Evolutionary conservation across 176 grass and related monocot species (phyloP), one percentile per base, ranked within the genome.

Genomic region (Puya raimondii): DNA sequence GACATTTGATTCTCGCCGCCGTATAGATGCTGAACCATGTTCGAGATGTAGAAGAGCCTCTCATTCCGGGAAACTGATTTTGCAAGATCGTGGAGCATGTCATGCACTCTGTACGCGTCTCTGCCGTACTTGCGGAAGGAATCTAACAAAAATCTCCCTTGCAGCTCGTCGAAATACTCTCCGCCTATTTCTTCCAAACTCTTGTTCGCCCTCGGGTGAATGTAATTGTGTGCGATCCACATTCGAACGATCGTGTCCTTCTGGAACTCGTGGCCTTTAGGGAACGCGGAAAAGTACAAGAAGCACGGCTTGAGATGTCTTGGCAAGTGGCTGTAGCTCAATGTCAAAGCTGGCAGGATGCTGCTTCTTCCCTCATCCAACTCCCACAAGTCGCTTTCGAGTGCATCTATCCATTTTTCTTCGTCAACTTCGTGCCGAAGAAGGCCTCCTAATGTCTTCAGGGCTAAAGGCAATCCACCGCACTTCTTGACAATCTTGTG

Each of bases 251-350:
- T 9, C 17, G n/a, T 15, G 10, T 68, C 6, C 9, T 68, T 68
- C 2, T 21, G 16, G 42, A 68, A 68, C 15, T 5, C 0, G 42
- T 68, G 4, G 49, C 49, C 33, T 20, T 68, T 50, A 3, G 66
- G 66, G 18, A 68, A 68, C 66, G 49, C 17, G 5, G 29, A 68
- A 17, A 25, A 50, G 16, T 18, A 21, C 1, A 7, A 7, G 29
- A 68, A 68, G 47, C 66, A 68, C 2, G 66, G 66, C 29, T 68
- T 68, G 0, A 21, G 66, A 68, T 68, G 66, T 49, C 9, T 20
- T n/a, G 66, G 66, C 66, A 68, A 49, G 13, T 16, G 33, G 11
- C 11, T 6, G 20, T 68, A 68, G n/a, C 66, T 68, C 10, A 68
- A 16, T 18, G 17, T 16, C 12, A 68, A 27, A 68, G 66, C 66